These are phyloP conservation scores for Loxodes magnus DNA, from an alignment of 73 alveolate genomes.

Conservation along the genomic window DNA sequence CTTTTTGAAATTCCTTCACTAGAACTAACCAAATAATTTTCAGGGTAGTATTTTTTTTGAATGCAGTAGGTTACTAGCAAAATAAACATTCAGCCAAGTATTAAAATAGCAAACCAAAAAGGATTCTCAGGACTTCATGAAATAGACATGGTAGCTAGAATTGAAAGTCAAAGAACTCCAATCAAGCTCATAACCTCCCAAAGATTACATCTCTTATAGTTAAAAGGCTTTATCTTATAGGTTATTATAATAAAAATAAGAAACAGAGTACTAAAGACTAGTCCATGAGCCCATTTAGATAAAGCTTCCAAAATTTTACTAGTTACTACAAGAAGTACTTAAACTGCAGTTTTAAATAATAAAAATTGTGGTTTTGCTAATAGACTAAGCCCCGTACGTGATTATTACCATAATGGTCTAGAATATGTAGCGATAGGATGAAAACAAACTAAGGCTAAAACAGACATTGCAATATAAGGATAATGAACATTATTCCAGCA, in stretches of 20 bases:
- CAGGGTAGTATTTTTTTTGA: no score
- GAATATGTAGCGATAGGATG: conserved; percentile 11
- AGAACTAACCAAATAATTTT: no score
- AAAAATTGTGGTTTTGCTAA: conserved; percentile 3
- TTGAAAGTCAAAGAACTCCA: not conserved
- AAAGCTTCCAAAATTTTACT: conserved; percentile 8
- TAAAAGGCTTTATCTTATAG: conserved; percentile 1
- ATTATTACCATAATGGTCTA: conserved; percentile 10
- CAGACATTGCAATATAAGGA: conserved; percentile 10
- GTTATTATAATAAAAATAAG: not conserved
- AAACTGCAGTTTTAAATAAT: conserved; percentile 1
- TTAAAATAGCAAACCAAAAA: no score
- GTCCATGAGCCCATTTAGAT: conserved; percentile 5
- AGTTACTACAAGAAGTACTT: conserved; percentile 1
- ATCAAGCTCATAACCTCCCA: conserved; percentile 2
- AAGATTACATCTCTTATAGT: conserved; percentile 4
- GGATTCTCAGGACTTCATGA: no score
- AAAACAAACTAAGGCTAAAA: not conserved
- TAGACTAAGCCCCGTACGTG: conserved; percentile 9
- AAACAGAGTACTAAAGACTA: not conserved
- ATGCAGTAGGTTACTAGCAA: no score
- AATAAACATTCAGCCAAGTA: no score
- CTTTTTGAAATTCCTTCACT: no score
- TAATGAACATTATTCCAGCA: conserved; percentile 9
- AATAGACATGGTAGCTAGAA: conserved; percentile 5